These are phyloP conservation scores for Candida montana DNA, from an alignment of 805 yeast species.

Conservation along the genomic window DNA sequence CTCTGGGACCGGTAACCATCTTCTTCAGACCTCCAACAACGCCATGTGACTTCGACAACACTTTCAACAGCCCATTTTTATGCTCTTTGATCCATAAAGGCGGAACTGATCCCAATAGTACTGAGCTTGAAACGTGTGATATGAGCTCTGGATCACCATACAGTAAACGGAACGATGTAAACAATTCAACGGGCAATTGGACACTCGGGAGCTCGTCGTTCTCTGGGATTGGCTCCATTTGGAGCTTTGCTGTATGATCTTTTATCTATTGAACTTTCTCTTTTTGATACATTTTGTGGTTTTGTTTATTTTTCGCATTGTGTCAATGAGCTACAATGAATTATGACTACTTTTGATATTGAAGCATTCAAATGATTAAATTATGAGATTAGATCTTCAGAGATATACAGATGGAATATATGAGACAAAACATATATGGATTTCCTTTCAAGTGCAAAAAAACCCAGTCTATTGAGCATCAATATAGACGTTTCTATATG, in stretches of 20 bases:
- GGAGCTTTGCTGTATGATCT: background rate
- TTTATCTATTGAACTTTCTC: too few species aligned
- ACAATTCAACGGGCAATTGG: slow-evolving; percentile 45
- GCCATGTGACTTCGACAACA: slow-evolving; percentile 11
- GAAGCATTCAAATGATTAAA: too few species aligned
- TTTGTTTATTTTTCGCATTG: too few species aligned
- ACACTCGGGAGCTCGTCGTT: background rate
- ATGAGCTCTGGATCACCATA: slow-evolving; percentile 48
- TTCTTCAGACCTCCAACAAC: slow-evolving; percentile 8
- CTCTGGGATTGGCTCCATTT: background rate
- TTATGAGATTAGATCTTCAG: too few species aligned
- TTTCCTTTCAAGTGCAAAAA: too few species aligned
- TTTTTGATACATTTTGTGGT: background rate
- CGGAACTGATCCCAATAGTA: slow-evolving; percentile 57
- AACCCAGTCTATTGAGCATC: background rate
- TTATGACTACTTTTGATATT: too few species aligned
- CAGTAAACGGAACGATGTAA: slow-evolving; percentile 54
- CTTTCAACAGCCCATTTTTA: slow-evolving; percentile 22
- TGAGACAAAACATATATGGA: too few species aligned
- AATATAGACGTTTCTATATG: background rate
- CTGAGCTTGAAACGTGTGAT: slow-evolving; percentile 40
- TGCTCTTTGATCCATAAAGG: slow-evolving; percentile 45
- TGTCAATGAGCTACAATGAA: too few species aligned
- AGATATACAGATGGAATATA: too few species aligned
- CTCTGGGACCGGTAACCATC: background rate